Evolutionary conservation across 805 yeast genomes (phyloP).

Genomic region (Vanderwaltozyma verrucispora): DNA sequence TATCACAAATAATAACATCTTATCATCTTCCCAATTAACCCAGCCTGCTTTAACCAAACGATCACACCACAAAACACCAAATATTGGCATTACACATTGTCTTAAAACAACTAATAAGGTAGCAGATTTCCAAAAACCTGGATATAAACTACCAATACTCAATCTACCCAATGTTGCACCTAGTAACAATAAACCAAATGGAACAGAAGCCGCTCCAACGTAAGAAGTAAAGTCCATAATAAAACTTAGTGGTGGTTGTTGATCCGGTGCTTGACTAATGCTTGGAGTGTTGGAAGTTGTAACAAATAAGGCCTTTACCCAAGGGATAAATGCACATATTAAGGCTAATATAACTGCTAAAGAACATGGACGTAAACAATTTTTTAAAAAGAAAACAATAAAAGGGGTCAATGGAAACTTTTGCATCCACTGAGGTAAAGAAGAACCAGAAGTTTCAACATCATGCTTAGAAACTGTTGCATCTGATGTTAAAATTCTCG

Average conservation of each 20-base stretch:
- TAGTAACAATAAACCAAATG: constrained; percentile 69
- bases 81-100: constrained; percentile 65
- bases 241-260: constrained; percentile 74
- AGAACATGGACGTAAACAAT: constrained; percentile 65
- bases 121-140: constrained; percentile 61
- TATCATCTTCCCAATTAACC: constrained; percentile 39
- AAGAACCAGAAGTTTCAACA: constrained; percentile 23
- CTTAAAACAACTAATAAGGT: constrained; percentile 45
- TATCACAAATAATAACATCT: constrained; percentile 61
- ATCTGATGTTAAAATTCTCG: constrained; percentile 28
- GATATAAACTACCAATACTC: constrained; percentile 46
- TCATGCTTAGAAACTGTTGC: constrained; percentile 25
- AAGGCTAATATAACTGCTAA: constrained; percentile 56
- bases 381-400: constrained; percentile 33
- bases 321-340: constrained; percentile 73
- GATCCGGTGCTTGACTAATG: constrained; percentile 76
- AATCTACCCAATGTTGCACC: constrained; percentile 88
- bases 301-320: constrained; percentile 69
- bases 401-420: constrained; percentile 23
- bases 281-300: constrained; percentile 32
- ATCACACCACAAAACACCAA: constrained; percentile 59
- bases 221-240: constrained; percentile 72
- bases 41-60: constrained; percentile 59
- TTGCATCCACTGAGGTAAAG: constrained; percentile 19
- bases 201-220: constrained; percentile 83